A percentile compares a stretch with the other conserved stretches of the same genome.
Conservation (phyloP, 176 grass and related monocot genomes). For the Ananas comosus region DNA sequence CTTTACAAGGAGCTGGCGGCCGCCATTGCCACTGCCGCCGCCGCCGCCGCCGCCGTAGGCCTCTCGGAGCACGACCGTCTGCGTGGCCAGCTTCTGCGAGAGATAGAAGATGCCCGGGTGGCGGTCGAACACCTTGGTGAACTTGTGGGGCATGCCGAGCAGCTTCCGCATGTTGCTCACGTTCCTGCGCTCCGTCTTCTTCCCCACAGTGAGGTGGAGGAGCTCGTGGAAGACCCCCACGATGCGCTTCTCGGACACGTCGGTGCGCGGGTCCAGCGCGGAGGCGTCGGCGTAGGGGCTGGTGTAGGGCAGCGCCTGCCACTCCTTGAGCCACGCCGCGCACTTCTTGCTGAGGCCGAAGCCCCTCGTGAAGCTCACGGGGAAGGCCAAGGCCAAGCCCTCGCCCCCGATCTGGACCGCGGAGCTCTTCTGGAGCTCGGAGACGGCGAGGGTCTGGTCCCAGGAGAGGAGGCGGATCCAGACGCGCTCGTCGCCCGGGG, state of each 20-base stretch:
- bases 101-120: constrained; percentile 69
- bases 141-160: constrained; percentile 65
- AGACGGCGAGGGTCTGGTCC: constrained; percentile 47
- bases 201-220: constrained; percentile 58
- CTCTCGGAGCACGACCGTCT: constrained; percentile 64
- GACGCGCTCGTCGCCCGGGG: constrained; percentile 53
- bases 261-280: constrained; percentile 45
- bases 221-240: constrained; percentile 81
- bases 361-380: constrained; percentile 54
- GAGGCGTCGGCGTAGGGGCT: constrained; percentile 53
- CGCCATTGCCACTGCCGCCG: not conserved
- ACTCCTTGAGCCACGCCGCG: constrained; percentile 56
- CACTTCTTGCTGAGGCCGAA: constrained; percentile 60
- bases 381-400: constrained; percentile 38
- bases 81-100: constrained; percentile 45
- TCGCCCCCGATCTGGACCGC: not conserved
- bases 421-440: constrained; percentile 45
- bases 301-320: constrained; percentile 60
- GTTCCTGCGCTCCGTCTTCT: constrained; percentile 55
- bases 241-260: constrained; percentile 65
- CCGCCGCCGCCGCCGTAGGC: constrained; percentile 40
- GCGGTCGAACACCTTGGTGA: constrained; percentile 83
- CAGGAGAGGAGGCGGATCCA: constrained; percentile 68
- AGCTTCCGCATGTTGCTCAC: constrained; percentile 72
- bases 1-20: constrained; percentile 31